Evolutionary conservation across 345 rosid species (phyloP), one percentile per base, ranked within the genome.

Genomic region (Ceriops decandra): DNA sequence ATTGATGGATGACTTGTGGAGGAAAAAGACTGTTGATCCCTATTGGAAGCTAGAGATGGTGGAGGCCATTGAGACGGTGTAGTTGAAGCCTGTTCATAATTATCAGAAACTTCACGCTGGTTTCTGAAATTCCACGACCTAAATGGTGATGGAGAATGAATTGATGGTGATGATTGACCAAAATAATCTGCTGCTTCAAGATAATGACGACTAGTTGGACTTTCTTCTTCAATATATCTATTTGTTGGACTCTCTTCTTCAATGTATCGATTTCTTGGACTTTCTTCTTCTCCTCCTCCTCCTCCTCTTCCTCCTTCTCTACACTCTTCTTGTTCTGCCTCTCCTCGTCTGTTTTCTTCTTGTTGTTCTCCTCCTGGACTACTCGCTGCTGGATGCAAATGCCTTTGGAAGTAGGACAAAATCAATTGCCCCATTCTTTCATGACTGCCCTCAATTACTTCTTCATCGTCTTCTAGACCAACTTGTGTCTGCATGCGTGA

Each of bases 121-220:
- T 82, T 83, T 19, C 67, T 76, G 67, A 71, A 83, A 79, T 81
- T 76, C 92, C 90, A 87, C 13, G 83, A 77, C 64, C 79, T 76
- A 64, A 62, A 57, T 30, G 70, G 71, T 22, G 83, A 78, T 46
- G 76, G 75, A 35, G 82, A 76, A 67, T 64, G 84, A 9, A 64
- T 22, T 27, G 92, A 70, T 42, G 80, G 38, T n/a, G 82, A 76
- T 70, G 85, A 80, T 53, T 77, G 82, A 68, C 76, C 74, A 63
- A 72, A 88, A 64, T 56, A 68, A 33, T 75, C 82, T n/a, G 74
- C 74, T 17, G 65, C 78, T 80, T 84, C 89, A 9, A 77, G 70
- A 64, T 28, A 76, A 52, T 59, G 73, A 70, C 61, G 74, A 70
- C 79, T 75, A 20, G 31, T 73, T 65, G 65, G 28, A 61, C 79